Conservation (phyloP, 768 basidiomycete genomes). For the Tulasnella sp. region DNA sequence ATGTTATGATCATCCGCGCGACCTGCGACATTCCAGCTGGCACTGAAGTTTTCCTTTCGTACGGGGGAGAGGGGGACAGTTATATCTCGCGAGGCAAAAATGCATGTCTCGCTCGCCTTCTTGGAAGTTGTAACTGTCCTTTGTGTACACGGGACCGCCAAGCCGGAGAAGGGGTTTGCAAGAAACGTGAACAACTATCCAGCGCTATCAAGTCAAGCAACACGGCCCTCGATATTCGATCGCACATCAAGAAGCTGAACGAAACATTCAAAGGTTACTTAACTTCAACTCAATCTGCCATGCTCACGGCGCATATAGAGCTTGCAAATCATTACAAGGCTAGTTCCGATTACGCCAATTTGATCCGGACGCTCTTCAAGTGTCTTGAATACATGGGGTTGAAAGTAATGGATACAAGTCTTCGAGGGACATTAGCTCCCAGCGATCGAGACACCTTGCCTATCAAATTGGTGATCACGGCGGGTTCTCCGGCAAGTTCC, state of each 20-base stretch:
- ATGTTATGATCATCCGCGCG: slow-evolving; percentile 39
- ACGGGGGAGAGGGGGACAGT: slow-evolving; percentile 18
- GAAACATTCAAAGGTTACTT: slow-evolving; percentile 3
- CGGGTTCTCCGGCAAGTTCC: not conserved
- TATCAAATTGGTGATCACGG: not conserved
- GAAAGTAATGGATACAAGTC: not conserved
- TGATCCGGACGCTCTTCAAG: not conserved
- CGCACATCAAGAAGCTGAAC: not conserved
- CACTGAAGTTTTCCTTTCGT: slow-evolving; percentile 34
- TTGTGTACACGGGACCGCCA: slow-evolving; percentile 20
- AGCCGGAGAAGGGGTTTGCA: slow-evolving; percentile 12
- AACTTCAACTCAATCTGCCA: not conserved
- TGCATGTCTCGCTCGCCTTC: not conserved
- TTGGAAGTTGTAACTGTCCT: slow-evolving; percentile 11
- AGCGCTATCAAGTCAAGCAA: not conserved
- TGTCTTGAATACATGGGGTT: not conserved
- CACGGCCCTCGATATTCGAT: not conserved
- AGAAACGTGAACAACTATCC: not conserved
- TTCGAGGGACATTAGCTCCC: not conserved
- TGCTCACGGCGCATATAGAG: not conserved
- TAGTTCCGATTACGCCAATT: not conserved
- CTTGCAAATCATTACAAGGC: not conserved
- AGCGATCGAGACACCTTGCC: not conserved
- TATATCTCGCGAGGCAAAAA: not conserved
- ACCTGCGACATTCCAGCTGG: slow-evolving; percentile 33